phyloP scores from a whole-genome alignment of 257 asterid species.

The Nicotiana obtusifolia region DNA sequence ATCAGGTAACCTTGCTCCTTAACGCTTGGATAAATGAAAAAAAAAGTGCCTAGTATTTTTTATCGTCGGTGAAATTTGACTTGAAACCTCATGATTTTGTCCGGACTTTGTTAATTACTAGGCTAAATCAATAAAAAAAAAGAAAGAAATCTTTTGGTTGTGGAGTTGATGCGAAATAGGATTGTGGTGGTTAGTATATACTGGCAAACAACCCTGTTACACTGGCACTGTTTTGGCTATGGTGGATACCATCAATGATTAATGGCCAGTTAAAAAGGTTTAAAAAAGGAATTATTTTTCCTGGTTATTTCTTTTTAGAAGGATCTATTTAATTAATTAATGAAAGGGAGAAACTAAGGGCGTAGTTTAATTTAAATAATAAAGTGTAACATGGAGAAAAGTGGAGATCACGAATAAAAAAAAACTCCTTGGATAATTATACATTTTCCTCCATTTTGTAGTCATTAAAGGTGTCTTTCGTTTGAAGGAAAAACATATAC shows the following conservation, averaged over 20 bases:
- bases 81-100: too few species aligned
- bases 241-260: not conserved
- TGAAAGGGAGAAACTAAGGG: not conserved
- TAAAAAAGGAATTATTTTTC: not conserved
- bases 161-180: not conserved
- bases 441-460: not conserved
- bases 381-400: constrained; percentile 4
- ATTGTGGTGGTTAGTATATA: not conserved
- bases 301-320: not conserved
- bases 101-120: too few species aligned
- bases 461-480: not conserved
- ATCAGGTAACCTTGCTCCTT: too few species aligned
- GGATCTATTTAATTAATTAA: not conserved
- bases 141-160: not conserved
- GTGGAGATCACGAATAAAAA: not conserved
- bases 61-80: too few species aligned
- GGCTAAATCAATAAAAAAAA: too few species aligned
- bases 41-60: too few species aligned
- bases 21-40: too few species aligned
- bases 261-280: not conserved
- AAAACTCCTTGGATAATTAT: not conserved
- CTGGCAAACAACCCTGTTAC: not conserved
- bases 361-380: not conserved
- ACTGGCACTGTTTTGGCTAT: constrained; percentile 3
- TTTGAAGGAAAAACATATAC: too few species aligned